Base-by-base conservation (phyloP, 2,329 filamentous ascomycete genomes). In the Fusarium foetens region DNA sequence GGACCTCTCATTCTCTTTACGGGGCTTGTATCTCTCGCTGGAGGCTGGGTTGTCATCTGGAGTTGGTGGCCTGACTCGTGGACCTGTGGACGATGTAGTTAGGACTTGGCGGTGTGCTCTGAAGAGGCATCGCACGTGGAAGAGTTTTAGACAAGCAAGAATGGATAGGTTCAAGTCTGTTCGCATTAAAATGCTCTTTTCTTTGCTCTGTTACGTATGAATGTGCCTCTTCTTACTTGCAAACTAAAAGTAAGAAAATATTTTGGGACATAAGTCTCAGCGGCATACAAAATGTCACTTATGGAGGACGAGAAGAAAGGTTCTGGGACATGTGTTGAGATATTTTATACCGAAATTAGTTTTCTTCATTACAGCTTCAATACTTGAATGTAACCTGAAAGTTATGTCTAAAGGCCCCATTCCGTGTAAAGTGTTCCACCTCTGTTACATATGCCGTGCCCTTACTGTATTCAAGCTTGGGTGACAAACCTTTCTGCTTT, bases 1-100 rank as follows among this genome's bases (percentile, higher is more conserved):
- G 54, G 54, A 5, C 54, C 54, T 16, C 54, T 58, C 6, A 58
- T 58, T 16, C 12, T 58, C 2, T 58, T 58, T 21, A 58, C 54
- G 0, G 54, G 54, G 5, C 41, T 58, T 8, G 42, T 48, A 1
- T 58, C 54, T n/a, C 54, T 58, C 12, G 54, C 54, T 7, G 54
- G 54, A 9, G 54, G 54, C 23, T 58, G 54, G 54, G 29, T 58
- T 33, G 41, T 58, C 0, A 29, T 58, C 19, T 58, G 54, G 54
- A 58, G 41, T 10, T 49, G 41, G 23, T 58, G 54, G 54, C 54
- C 54, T n/a, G n/a, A 49, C 5, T 23, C 54, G 4, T 58, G 54
- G 54, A 49, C 54, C 1, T 8, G n/a, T n/a, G 41, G 54, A 8
- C 19, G 23, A 14, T 19, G 13, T 10, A 27, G 8, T n/a, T 52